These are phyloP conservation scores for Saksenaea oblongispora DNA, from an alignment of 371 early-diverging fungal species.

Conservation along the genomic window DNA sequence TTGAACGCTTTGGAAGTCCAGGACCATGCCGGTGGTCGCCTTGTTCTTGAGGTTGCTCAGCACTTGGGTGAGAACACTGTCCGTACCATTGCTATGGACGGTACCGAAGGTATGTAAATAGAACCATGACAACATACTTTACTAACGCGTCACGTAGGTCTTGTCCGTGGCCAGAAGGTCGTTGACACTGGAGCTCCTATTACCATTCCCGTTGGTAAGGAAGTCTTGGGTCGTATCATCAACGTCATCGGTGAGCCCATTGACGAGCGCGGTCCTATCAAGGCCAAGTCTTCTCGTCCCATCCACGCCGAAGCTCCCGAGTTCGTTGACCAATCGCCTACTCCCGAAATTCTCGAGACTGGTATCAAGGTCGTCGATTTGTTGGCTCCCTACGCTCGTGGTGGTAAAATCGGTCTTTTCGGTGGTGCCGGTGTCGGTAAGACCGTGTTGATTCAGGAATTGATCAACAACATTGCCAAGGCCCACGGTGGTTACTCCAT, in stretches of 20 bases:
- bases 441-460: constrained; percentile 97
- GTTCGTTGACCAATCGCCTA: constrained; percentile 97
- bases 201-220: constrained; percentile 73
- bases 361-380: constrained; percentile 98
- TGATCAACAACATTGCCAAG: constrained; percentile 98
- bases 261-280: constrained; percentile 97
- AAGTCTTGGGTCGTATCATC: constrained; percentile 96
- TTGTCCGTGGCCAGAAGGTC: no score
- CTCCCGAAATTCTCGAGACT: no score
- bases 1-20: constrained; percentile 96
- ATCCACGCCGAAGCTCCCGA: constrained; percentile 95
- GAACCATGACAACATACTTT: no score
- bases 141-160: not conserved
- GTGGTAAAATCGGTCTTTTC: constrained; percentile 98
- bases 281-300: constrained; percentile 81
- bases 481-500: no score
- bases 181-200: not conserved
- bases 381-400: constrained; percentile 95
- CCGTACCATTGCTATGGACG: constrained; percentile 99
- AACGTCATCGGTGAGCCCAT: no score
- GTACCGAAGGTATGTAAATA: constrained; percentile 56
- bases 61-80: constrained; percentile 98
- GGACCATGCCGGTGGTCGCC: constrained; percentile 74
- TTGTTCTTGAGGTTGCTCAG: constrained; percentile 96
- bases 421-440: constrained; percentile 99